phyloP scores from a whole-genome alignment of 257 asterid genomes.

The Solanum gandarillasii region DNA sequence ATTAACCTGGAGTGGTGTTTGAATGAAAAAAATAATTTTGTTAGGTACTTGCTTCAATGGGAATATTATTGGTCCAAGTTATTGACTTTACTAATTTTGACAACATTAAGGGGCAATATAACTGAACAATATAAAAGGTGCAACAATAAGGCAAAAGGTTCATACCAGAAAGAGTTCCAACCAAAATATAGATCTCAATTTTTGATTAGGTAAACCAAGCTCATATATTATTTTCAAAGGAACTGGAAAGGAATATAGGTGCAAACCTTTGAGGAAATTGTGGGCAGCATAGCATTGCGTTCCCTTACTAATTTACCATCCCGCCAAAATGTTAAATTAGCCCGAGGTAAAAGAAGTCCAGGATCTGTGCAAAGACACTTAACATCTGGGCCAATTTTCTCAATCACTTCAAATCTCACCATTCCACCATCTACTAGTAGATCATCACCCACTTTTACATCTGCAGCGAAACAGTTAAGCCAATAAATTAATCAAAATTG shows the following conservation, averaged over 20 bases:
- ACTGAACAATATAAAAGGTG: background rate
- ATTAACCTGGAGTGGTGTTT: background rate
- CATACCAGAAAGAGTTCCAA: background rate
- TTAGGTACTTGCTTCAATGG: background rate
- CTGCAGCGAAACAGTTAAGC: slow-evolving; percentile 26
- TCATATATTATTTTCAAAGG: background rate
- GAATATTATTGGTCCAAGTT: background rate
- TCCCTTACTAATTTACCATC: slow-evolving; percentile 91
- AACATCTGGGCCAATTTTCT: slow-evolving; percentile 97
- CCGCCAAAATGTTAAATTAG: slow-evolving; percentile 96
- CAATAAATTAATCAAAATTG: background rate
- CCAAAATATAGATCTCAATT: background rate
- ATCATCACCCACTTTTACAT: slow-evolving; percentile 84
- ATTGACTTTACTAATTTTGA: background rate
- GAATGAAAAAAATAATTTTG: background rate
- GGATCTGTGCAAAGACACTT: slow-evolving; percentile 93
- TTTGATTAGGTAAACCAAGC: background rate
- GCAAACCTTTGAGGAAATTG: slow-evolving; percentile 85
- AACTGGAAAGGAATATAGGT: background rate
- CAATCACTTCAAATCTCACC: slow-evolving; percentile 98
- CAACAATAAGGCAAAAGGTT: background rate
- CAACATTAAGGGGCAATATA: background rate
- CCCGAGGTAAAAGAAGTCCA: slow-evolving; percentile 91
- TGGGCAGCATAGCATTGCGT: slow-evolving; percentile 98
- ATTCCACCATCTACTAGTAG: slow-evolving; percentile 98